phyloP scores from a whole-genome alignment of 805 yeast genomes.

The Spathaspora sp. region DNA sequence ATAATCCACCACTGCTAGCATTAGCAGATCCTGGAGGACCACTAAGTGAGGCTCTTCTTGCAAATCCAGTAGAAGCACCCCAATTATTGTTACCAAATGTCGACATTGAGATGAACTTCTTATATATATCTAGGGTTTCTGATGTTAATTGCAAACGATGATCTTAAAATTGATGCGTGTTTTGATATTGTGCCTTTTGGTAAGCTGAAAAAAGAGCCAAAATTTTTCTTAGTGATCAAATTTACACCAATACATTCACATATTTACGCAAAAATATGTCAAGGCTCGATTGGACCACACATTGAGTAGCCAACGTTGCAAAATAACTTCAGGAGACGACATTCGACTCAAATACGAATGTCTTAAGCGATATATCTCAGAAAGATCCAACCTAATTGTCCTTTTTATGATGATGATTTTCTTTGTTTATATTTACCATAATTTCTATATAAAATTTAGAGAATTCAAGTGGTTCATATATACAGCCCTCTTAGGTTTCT shows the following conservation, averaged over 20 bases:
- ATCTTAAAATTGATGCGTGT: background rate
- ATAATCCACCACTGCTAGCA: slow-evolving; percentile 12
- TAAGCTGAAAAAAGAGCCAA: background rate
- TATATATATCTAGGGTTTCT: background rate
- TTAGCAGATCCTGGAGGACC: slow-evolving; percentile 12
- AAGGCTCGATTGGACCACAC: too few relatives aligned
- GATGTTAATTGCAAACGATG: background rate
- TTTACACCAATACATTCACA: background rate
- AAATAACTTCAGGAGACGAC: too few relatives aligned
- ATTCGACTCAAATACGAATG: too few relatives aligned
- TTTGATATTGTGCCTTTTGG: background rate
- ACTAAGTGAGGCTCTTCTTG: slow-evolving; percentile 15
- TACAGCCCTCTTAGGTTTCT: too few relatives aligned
- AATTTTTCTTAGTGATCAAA: background rate
- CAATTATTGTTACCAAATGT: slow-evolving; percentile 11
- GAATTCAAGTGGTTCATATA: too few relatives aligned
- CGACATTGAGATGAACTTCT: background rate
- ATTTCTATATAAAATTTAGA: too few relatives aligned
- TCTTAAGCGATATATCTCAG: too few relatives aligned
- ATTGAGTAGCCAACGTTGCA: too few relatives aligned
- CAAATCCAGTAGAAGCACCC: slow-evolving; percentile 21
- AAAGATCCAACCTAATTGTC: too few relatives aligned
- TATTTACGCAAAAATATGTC: background rate
- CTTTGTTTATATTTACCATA: too few relatives aligned
- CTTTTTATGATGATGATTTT: too few relatives aligned